These are phyloP conservation scores for Pseudocercospora eumusae DNA, from an alignment of 2,329 filamentous ascomycete genomes.

Conservation along the genomic window DNA sequence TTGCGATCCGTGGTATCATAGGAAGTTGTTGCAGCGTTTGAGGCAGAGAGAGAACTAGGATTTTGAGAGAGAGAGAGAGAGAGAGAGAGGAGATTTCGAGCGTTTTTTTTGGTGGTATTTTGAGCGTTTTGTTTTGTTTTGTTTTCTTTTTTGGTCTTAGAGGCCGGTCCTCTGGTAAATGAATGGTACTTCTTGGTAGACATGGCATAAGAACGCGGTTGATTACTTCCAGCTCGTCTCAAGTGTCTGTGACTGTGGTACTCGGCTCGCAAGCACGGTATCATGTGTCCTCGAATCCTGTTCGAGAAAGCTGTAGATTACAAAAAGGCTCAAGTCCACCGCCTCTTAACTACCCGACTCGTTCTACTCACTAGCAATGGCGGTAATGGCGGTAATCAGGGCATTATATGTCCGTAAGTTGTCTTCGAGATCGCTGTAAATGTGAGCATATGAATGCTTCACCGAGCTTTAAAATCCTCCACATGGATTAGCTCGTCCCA, in stretches of 20 bases:
- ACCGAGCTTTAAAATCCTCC: too few species aligned
- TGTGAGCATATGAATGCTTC: too few species aligned
- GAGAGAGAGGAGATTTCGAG: not conserved
- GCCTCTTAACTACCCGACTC: too few species aligned
- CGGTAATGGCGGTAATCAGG: too few species aligned
- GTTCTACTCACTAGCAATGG: too few species aligned
- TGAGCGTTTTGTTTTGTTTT: not conserved
- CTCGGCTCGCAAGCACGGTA: not conserved
- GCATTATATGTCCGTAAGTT: too few species aligned
- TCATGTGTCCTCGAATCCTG: not conserved
- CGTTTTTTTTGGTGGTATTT: not conserved
- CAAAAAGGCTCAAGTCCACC: too few species aligned
- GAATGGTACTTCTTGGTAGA: not conserved
- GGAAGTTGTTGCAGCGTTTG: slow-evolving; percentile 22
- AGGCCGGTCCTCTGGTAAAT: not conserved
- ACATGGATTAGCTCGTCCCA: too few species aligned
- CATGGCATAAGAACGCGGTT: not conserved
- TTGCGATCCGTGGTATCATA: slow-evolving; percentile 32
- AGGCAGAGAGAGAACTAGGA: slow-evolving; percentile 14
- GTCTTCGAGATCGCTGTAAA: too few species aligned
- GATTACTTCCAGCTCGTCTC: not conserved
- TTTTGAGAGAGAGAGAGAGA: too few species aligned
- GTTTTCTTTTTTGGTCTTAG: too few species aligned
- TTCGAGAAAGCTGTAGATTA: not conserved
- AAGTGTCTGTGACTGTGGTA: not conserved